Conservation (phyloP, 1,139 yeast species). For the Dujonia santamariae region DNA sequence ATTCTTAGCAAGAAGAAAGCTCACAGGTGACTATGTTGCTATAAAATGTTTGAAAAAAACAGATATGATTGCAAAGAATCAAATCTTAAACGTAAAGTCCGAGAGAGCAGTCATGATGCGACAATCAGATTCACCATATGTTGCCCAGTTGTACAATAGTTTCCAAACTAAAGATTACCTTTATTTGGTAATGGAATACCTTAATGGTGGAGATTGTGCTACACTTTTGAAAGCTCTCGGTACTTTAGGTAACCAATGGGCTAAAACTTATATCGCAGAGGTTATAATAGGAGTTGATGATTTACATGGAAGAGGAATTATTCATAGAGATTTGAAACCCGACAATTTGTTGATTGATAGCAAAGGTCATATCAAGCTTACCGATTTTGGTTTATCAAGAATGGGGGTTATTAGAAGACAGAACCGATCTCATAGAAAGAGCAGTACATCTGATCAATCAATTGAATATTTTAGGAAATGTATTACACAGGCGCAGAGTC, state of each 20-base stretch:
- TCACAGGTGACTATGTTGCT: constrained; percentile 94
- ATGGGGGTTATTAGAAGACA: constrained; percentile 89
- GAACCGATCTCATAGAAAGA: constrained; percentile 39
- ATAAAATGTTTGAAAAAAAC: constrained; percentile 91
- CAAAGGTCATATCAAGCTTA: constrained; percentile 83
- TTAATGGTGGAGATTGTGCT: constrained; percentile 96
- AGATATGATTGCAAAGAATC: constrained; percentile 97
- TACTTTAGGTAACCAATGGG: constrained; percentile 83
- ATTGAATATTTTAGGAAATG: constrained; percentile 40
- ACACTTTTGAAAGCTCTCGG: constrained; percentile 80
- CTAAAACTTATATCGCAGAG: constrained; percentile 82
- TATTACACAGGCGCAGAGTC: constrained; percentile 19
- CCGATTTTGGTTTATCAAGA: constrained; percentile 92
- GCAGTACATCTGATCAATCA: constrained; percentile 45
- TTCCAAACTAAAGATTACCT: constrained; percentile 87
- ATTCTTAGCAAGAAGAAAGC: constrained; percentile 72
- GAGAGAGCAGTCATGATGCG: constrained; percentile 98
- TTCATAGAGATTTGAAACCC: constrained; percentile 94
- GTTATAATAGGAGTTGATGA: constrained; percentile 88
- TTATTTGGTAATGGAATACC: constrained; percentile 92
- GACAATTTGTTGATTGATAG: constrained; percentile 87
- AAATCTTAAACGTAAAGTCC: constrained; percentile 88
- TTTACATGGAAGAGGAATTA: constrained; percentile 81
- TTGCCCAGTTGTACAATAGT: constrained; percentile 83
- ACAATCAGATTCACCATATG: constrained; percentile 90